phyloP scores from a whole-genome alignment of 345 rosid species.

The Turritis glabra region DNA sequence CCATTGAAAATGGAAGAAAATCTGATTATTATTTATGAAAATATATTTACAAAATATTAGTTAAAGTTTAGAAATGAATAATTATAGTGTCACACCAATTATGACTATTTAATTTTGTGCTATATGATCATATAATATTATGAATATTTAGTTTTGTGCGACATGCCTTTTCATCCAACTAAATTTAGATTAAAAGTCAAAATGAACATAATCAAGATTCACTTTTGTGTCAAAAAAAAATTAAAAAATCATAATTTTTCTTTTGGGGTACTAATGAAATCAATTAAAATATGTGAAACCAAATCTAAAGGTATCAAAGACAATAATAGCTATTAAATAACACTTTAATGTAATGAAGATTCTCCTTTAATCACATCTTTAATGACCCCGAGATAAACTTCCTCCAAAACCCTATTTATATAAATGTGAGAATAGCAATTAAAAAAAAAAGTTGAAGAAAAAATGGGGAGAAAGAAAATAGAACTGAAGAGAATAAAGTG shows the following conservation, averaged over 20 bases:
- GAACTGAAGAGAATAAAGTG: conserved; percentile 33
- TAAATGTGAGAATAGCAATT: not conserved
- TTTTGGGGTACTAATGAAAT: not conserved
- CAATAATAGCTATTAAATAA: not conserved
- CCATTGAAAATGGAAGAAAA: not conserved
- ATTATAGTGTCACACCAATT: not conserved
- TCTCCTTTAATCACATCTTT: not conserved
- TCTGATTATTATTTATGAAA: not conserved
- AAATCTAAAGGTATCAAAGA: not conserved
- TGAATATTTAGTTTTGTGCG: not conserved
- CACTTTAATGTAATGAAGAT: not conserved
- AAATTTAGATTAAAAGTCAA: not conserved
- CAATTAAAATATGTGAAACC: not conserved
- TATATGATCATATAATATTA: not conserved
- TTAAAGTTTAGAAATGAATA: no score
- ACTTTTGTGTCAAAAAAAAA: not conserved
- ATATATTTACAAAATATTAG: no score
- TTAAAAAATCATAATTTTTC: not conserved
- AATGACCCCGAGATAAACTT: not conserved
- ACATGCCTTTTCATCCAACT: not conserved
- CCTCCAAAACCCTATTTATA: not conserved
- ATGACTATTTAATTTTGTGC: not conserved
- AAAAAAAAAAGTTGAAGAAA: not conserved
- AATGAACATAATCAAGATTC: not conserved
- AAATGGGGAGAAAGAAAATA: conserved; percentile 47